Conservation (phyloP, 202 grass and related monocot species). For the Dendrocalamus latiflorus region DNA sequence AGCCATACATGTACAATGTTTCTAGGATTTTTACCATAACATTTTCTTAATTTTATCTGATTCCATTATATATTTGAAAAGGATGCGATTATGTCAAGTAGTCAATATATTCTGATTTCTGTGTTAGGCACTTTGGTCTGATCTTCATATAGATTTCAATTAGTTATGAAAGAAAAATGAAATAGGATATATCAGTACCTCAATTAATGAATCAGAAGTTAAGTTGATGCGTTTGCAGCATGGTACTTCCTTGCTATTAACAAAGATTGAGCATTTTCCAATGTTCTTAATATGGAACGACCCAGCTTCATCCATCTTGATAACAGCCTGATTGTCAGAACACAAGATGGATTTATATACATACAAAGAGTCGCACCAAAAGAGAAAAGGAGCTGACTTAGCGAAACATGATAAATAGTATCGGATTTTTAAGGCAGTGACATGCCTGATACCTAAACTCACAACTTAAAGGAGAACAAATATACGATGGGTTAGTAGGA, state of each 20-base stretch:
- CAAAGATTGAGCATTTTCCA: conserved; percentile 74
- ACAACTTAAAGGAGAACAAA: conserved; percentile 1
- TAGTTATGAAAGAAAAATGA: background rate
- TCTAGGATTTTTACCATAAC: too few relatives aligned
- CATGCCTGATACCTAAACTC: background rate
- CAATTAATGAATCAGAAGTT: conserved; percentile 67
- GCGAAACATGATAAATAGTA: conserved; percentile 1
- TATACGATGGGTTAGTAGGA: background rate
- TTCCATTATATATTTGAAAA: background rate
- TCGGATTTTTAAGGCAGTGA: background rate
- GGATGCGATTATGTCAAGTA: background rate
- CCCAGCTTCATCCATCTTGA: too few relatives aligned
- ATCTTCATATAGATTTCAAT: background rate
- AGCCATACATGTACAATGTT: too few relatives aligned
- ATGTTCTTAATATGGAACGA: conserved; percentile 35
- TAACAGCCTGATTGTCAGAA: background rate
- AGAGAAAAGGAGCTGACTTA: background rate
- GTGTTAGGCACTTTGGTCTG: background rate
- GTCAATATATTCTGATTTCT: background rate
- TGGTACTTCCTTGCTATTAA: conserved; percentile 77
- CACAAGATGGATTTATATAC: conserved; percentile 8
- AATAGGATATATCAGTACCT: conserved; percentile 40
- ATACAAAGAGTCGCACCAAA: background rate
- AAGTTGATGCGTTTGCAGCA: conserved; percentile 64
- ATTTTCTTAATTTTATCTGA: too few relatives aligned